Evolutionary conservation across 2,329 filamentous ascomycete species (phyloP), one percentile per base, ranked within the genome.

Genomic region (Talaromyces sp.): DNA sequence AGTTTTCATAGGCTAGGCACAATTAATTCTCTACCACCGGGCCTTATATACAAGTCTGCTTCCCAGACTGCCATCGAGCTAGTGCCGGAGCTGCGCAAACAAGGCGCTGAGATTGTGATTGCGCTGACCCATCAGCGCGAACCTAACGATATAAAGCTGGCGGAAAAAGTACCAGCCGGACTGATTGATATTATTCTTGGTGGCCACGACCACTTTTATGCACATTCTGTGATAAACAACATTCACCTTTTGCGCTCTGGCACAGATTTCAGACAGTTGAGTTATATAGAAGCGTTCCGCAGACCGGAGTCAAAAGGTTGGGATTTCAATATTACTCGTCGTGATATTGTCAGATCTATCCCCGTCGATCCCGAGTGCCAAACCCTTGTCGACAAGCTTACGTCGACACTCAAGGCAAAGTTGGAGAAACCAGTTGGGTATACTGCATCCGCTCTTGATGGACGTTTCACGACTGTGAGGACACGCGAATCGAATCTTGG

Each of bases 261-360:
- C 0, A 91, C 88, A 18, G 93, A 97, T 74, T 97, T 96, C 78
- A 96, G 95, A 77, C 90, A 97, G 73, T 80, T 96, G 37, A 95
- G 90, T 72, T 96, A 96, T 71, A 84, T 97, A 59, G 91, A 96
- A 74, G 89, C 86, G 1, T 85, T 90, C 68, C 82, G 85, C 23
- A 86, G 83, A 66, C 63, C 73, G 1, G 74, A 77, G 33, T 80
- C 66, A 69, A 79, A 70, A 16, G 83, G 83, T 18, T 96, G 92
- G 92, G 86, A 93, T 66, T 88, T 96, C 68, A 85, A 88, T 65
- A 93, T 96, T 65, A 82, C 82, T 66, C 84, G 91, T 25, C 83
- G 90, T 35, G 91, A 96, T 67, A 79, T 95, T 39, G 84, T 89
- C 4, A 87, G 87, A 2, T 81, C 83, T 1, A 86, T 96, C 23